These are phyloP conservation scores for Musa balbisiana DNA, from an alignment of 202 grass and related monocot species.

Conservation along the genomic window DNA sequence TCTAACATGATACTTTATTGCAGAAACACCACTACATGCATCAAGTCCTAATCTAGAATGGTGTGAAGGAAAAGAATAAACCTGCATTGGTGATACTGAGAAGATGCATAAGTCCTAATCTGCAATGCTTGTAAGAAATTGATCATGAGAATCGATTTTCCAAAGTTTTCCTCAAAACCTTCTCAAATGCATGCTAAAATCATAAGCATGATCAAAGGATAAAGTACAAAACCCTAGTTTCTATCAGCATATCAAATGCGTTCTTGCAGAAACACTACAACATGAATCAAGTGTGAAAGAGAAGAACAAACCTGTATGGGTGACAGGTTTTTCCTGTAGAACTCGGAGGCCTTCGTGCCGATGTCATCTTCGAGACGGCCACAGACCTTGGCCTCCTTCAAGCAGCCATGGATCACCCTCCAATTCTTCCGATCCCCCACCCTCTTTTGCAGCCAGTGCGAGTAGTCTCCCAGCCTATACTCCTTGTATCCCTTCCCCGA, in stretches of 20 bases:
- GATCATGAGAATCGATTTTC: too few relatives aligned
- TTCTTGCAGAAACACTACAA: too few relatives aligned
- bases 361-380: slow-evolving; percentile 17
- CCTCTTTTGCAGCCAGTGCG: slow-evolving; percentile 54
- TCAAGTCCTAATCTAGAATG: too few relatives aligned
- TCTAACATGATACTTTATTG: too few relatives aligned
- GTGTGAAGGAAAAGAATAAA: too few relatives aligned
- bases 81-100: too few relatives aligned
- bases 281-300: not conserved
- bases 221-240: too few relatives aligned
- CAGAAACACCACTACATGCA: too few relatives aligned
- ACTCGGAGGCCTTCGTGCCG: slow-evolving; percentile 39
- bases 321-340: slow-evolving; percentile 57
- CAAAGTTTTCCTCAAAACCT: not conserved
- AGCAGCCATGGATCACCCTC: slow-evolving; percentile 56
- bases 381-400: slow-evolving; percentile 47
- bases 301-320: slow-evolving; percentile 46
- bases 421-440: slow-evolving; percentile 44
- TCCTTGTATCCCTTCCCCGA: slow-evolving; percentile 43
- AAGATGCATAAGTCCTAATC: too few relatives aligned
- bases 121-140: too few relatives aligned
- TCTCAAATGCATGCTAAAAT: slow-evolving; percentile 5
- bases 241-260: too few relatives aligned
- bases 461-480: slow-evolving; percentile 61
- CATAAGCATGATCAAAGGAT: too few relatives aligned